A percentile compares a stretch with the other conserved stretches of the same genome.
Evolutionary conservation across 1,284 basidiomycete species (phyloP).

Genomic region (Pterulicium gracile): DNA sequence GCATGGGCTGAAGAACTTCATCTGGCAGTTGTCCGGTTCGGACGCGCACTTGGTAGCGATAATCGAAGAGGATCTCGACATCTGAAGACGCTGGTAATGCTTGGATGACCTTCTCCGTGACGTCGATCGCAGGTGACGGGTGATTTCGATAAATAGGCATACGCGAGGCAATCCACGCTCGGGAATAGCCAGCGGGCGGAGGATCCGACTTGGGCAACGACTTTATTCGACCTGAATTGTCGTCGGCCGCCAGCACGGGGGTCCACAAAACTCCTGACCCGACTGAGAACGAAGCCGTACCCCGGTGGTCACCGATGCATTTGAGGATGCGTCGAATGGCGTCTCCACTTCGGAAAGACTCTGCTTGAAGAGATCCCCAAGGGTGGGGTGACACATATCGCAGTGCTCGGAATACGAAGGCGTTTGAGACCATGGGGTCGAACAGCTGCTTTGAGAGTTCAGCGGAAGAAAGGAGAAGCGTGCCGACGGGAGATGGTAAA

Average conservation of each 20-base stretch:
- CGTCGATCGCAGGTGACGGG: slow-evolving; percentile 22
- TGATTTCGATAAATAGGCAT: neutral
- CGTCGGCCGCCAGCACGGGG: slow-evolving; percentile 27
- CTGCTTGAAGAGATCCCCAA: slow-evolving; percentile 59
- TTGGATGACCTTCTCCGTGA: slow-evolving; percentile 23
- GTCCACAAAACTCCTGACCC: slow-evolving; percentile 56
- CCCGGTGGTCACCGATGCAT: neutral
- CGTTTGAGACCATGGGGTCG: slow-evolving; percentile 22
- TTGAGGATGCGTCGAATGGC: slow-evolving; percentile 35
- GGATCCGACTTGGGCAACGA: neutral
- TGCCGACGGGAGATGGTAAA: slow-evolving; percentile 37
- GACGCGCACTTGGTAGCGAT: slow-evolving; percentile 43
- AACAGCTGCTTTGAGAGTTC: slow-evolving; percentile 23
- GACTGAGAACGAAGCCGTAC: slow-evolving; percentile 23
- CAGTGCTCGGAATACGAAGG: slow-evolving; percentile 48
- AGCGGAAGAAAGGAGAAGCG: slow-evolving; percentile 32
- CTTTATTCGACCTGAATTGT: slow-evolving; percentile 11
- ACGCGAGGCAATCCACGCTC: slow-evolving; percentile 12
- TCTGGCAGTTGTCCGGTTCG: neutral
- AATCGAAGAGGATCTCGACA: slow-evolving; percentile 44
- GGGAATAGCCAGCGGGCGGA: slow-evolving; percentile 17
- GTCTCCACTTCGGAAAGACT: slow-evolving; percentile 36
- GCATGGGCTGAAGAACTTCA: neutral
- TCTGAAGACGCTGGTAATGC: slow-evolving; percentile 8
- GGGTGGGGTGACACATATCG: slow-evolving; percentile 61